Evolutionary conservation across 176 grass and related monocot species (phyloP).

Genomic region (Cenchrus fungigraminus): DNA sequence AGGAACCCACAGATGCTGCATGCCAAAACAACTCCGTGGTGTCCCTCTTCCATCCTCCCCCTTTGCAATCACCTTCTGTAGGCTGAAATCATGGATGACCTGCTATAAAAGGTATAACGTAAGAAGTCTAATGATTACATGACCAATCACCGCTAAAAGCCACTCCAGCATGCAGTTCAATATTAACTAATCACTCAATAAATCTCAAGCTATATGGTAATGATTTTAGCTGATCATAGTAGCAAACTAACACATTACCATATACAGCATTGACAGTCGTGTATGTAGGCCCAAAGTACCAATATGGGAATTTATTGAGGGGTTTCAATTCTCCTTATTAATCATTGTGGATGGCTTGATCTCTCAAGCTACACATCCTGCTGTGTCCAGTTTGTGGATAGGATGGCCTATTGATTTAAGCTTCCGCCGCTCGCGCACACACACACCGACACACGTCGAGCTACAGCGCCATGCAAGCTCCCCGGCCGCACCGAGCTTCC

Average conservation of each 20-base stretch:
- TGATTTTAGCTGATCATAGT: not conserved
- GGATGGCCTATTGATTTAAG: not conserved
- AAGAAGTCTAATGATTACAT: conserved; percentile 15
- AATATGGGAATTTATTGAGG: not conserved
- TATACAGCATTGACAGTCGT: not conserved
- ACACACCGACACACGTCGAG: too few relatives aligned
- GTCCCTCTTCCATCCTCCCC: conserved; percentile 84
- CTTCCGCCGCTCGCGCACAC: not conserved
- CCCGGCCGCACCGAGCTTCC: too few relatives aligned
- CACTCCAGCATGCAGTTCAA: conserved; percentile 33
- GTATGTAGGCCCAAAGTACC: not conserved
- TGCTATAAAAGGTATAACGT: conserved; percentile 27
- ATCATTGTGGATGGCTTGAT: not conserved
- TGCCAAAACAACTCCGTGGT: conserved; percentile 68
- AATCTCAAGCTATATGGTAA: conserved; percentile 34
- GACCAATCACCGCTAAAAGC: conserved; percentile 1
- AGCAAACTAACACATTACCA: conserved; percentile 1
- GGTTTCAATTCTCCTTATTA: not conserved
- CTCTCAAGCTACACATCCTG: not conserved
- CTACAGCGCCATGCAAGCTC: too few relatives aligned
- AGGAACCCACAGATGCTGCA: conserved; percentile 86
- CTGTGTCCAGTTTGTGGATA: not conserved
- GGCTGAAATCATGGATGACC: conserved; percentile 69
- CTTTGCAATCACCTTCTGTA: conserved; percentile 54
- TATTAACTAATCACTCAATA: conserved; percentile 17